Evolutionary conservation across 352 stramenopile genomes (phyloP), one percentile per base, ranked within the genome.

Genomic region (Phytophthora boehmeriae): DNA sequence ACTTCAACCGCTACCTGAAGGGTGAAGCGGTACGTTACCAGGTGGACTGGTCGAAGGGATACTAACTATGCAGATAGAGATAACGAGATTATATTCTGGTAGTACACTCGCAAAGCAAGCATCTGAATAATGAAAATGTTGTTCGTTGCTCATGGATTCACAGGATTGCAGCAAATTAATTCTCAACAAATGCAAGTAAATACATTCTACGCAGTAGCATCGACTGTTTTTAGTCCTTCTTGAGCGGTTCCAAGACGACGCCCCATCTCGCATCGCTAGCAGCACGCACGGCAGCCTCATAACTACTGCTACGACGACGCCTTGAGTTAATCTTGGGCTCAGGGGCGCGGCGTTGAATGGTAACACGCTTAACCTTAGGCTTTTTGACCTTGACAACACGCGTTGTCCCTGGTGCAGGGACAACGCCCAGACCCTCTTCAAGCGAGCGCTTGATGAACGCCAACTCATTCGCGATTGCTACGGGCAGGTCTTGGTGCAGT

Each of bases 41-140:
- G 6, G 77, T 89, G 13, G 63, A 89, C 46, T 88, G 80, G 80
- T 32, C 51, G 0, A 71, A 71, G 23, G 80, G 80, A 4, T 89
- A 89, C 53, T 89, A 80, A 34, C 38, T 62, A 36, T 63, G 25
- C 25, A 6, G 25, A 30, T 30, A 30, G 3, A 30, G 6, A 6
- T 30, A 30, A n/a, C n/a, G 25, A 30, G 25, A 30, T 30, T 6
- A 6, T 6, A 6, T 30, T 30, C 25, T 3, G 3, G 25, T 30
- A 30, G 3, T n/a, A n/a, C n/a, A n/a, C 25, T 6, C 25, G 6
- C 25, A 30, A 30, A 30, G 3, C 3, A 30, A 30, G 25, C 25
- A 30, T 30, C 25, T 30, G 6, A 30, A 30, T 30, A 30, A 30
- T 30, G 6, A 30, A 30, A 30, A 6, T 30, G 25, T 30, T 30